Percentiles rank a stretch among this genome's conserved stretches.
phyloP scores from a whole-genome alignment of 2,329 filamentous ascomycete genomes.

The Aspergillus tubingensis region DNA sequence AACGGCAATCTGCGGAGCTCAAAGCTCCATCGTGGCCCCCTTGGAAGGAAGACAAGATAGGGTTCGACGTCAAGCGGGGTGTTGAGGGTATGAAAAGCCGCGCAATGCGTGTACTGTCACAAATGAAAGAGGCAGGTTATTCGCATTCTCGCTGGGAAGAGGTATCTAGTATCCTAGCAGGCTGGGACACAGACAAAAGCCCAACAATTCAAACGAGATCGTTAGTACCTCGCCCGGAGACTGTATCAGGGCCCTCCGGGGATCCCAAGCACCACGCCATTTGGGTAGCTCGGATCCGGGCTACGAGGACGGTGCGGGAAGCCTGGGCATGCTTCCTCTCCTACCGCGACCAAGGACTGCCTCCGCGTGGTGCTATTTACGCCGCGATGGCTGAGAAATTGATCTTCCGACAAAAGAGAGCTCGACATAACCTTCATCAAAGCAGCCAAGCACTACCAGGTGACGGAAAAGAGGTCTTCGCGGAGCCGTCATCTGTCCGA shows the following conservation, averaged over 20 bases:
- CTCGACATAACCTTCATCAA: conserved; percentile 19
- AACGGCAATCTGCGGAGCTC: conserved; percentile 60
- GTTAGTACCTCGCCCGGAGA: conserved; percentile 38
- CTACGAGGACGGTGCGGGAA: conserved; percentile 63
- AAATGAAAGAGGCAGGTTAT: conserved; percentile 64
- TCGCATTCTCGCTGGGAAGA: conserved; percentile 53
- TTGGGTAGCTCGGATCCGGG: conserved; percentile 60
- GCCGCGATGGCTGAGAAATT: conserved; percentile 61
- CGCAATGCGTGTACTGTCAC: conserved; percentile 56
- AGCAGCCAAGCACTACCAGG: conserved; percentile 50
- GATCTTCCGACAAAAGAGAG: conserved; percentile 39
- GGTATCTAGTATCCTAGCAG: conserved; percentile 56
- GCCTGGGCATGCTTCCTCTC: conserved; percentile 66
- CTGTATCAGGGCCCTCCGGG: conserved; percentile 19
- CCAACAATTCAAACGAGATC: conserved; percentile 64
- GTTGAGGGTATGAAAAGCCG: conserved; percentile 59
- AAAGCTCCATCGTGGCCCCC: conserved; percentile 66
- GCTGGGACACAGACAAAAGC: conserved; percentile 64
- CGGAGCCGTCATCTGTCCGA: conserved; percentile 58
- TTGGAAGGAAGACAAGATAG: conserved; percentile 64
- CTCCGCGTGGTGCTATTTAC: conserved; percentile 49
- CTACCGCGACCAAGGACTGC: conserved; percentile 49
- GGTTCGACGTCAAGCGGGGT: conserved; percentile 60
- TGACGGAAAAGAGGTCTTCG: conserved; percentile 56
- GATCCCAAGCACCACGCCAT: conserved; percentile 35